Percentiles rank a stretch among this genome's conserved stretches.
phyloP scores from a whole-genome alignment of 805 yeast species.

The Crinitomyces ghanaensis region DNA sequence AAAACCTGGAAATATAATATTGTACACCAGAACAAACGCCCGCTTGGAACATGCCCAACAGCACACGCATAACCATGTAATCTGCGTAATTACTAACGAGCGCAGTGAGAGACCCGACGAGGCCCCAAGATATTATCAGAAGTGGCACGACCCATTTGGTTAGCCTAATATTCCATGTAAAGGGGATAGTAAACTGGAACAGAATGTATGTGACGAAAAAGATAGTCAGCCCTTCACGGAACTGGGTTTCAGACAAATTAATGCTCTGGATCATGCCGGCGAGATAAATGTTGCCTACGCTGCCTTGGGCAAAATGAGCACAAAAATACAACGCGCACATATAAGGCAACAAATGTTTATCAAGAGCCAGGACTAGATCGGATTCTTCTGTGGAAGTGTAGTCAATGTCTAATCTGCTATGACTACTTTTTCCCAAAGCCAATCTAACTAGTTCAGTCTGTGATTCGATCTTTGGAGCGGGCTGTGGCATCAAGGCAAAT shows the following conservation, averaged over 20 bases:
- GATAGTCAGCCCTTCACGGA: conserved; percentile 34
- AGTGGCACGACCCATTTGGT: conserved; percentile 10
- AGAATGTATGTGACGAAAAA: conserved; percentile 38
- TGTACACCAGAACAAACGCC: conserved; percentile 24
- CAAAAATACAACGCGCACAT: conserved; percentile 36
- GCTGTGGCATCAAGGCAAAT: no score
- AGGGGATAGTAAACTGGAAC: conserved; percentile 31
- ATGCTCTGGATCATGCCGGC: conserved; percentile 39
- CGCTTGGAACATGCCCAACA: conserved; percentile 29
- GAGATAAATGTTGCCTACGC: conserved; percentile 41
- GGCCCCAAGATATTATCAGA: conserved; percentile 10
- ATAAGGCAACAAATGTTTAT: conserved; percentile 35
- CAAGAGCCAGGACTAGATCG: conserved; percentile 28
- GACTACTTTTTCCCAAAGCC: neutral
- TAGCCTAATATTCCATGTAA: conserved; percentile 9
- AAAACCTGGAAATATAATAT: conserved; percentile 23
- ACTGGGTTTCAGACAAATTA: conserved; percentile 30
- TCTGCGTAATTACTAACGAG: conserved; percentile 33
- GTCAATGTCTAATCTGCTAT: conserved; percentile 1
- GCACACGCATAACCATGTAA: conserved; percentile 31
- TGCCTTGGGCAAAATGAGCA: conserved; percentile 39
- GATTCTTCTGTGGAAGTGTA: conserved; percentile 12
- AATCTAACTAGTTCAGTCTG: no score
- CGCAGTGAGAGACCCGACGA: conserved; percentile 31
- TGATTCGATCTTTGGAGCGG: no score